Evolutionary conservation across 768 basidiomycete species (phyloP), one percentile per base, ranked within the genome.

Genomic region (Lentinula aciculospora): DNA sequence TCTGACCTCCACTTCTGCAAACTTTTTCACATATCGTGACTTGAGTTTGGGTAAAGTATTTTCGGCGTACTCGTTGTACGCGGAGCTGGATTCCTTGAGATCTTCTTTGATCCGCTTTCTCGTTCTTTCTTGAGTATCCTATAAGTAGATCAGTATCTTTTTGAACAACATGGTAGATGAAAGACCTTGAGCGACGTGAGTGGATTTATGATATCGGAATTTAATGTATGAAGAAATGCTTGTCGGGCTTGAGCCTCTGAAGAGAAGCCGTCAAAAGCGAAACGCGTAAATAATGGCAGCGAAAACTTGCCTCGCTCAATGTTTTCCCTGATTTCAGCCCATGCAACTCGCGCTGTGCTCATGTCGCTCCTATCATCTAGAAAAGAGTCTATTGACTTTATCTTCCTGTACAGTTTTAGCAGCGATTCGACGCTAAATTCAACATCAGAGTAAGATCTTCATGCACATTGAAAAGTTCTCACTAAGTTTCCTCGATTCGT

Each of bases 61-160:
- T 66, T 92, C 91, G 10, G 86, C 85, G 66, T 85, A 94, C 31
- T 96, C 94, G 31, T 81, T 81, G 69, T 96, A 94, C 32, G 88
- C 83, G 55, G 71, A 63, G n/a, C 76, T 75, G 0, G 93, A 91
- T 8, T 84, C 84, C 69, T 92, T 94, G 56, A 95, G 71, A 67
- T 95, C 94, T 66, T 96, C 94, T 68, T 89, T 92, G 69, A 97
- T 88, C 27, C 92, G 85, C 67, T 92, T 91, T 47, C 91, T 81
- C n/a, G 92, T 95, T 36, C 94, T 83, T 55, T 92, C 91, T 74
- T 96, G 94, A 10, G 87, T 88, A 63, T 95, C 93, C 92, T 94
- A 60, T 15, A 19, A 50, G 56, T 28, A 57, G 15, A 12, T 37
- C 59, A 57, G 59, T 56, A 54, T 10, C 31, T 19, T 4, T 32